Evolutionary conservation across 192 early-diverging fungal genomes (phyloP).

Genomic region (Thoreauomyces humboldtii): DNA sequence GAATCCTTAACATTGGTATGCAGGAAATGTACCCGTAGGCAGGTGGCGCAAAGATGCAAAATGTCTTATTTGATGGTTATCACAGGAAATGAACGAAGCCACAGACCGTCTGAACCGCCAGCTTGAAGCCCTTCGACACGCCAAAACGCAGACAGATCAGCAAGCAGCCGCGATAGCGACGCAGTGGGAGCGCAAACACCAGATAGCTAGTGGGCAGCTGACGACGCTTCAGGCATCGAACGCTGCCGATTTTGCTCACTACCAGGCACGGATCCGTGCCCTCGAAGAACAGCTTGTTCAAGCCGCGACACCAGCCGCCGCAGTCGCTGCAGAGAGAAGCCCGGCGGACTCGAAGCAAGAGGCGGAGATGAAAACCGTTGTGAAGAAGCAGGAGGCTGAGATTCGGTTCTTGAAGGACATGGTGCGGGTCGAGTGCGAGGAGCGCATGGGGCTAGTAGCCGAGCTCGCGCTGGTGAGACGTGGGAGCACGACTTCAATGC

Average conservation of each 20-base stretch:
- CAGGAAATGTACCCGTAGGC: not conserved
- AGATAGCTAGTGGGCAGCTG: slow-evolving; percentile 17
- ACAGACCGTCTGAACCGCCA: not conserved
- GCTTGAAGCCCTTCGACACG: slow-evolving; percentile 15
- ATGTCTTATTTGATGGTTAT: not conserved
- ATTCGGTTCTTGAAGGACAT: slow-evolving; percentile 53
- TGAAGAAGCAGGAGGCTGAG: slow-evolving; percentile 41
- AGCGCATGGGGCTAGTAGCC: slow-evolving; percentile 50
- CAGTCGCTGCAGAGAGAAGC: not conserved
- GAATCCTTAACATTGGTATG: slow-evolving; percentile 10
- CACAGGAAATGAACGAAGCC: slow-evolving; percentile 17
- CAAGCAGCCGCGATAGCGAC: slow-evolving; percentile 14
- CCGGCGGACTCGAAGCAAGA: slow-evolving; percentile 6
- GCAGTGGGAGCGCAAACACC: slow-evolving; percentile 17
- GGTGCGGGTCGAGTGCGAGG: slow-evolving; percentile 53
- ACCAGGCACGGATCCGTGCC: slow-evolving; percentile 26
- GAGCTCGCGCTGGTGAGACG: slow-evolving; percentile 25
- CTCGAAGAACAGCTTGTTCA: slow-evolving; percentile 26
- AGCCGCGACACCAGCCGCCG: slow-evolving; percentile 5
- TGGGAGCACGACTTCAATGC: not conserved
- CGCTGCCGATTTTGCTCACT: slow-evolving; percentile 25
- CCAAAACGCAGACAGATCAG: slow-evolving; percentile 13
- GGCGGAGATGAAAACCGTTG: slow-evolving; percentile 15
- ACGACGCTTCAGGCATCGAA: slow-evolving; percentile 2
- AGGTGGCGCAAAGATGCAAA: too few relatives aligned